A percentile compares a stretch with the other conserved stretches of the same genome.
Conservation (phyloP, 306 rosid genomes). For the Medicago ruthenica region DNA sequence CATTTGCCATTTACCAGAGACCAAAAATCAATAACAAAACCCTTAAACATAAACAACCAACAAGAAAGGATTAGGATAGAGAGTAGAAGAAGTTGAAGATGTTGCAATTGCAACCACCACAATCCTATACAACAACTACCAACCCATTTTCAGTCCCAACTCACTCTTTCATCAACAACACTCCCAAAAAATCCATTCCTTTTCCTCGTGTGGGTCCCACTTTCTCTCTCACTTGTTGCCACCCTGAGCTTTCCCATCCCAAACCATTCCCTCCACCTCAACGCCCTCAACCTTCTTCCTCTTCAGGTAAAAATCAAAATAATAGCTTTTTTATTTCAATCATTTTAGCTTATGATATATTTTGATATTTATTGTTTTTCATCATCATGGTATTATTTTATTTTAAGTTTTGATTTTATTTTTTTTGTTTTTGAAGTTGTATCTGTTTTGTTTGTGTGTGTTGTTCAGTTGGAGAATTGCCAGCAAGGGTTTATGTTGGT, state of each 20-base stretch:
- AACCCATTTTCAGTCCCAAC: conserved; percentile 33
- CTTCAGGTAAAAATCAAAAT: conserved; percentile 45
- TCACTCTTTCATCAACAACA: conserved; percentile 29
- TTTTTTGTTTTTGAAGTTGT: not conserved
- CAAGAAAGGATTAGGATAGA: not conserved
- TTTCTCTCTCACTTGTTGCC: conserved; percentile 57
- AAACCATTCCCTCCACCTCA: conserved; percentile 36
- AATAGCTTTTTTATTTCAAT: not conserved
- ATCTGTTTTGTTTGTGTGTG: not conserved
- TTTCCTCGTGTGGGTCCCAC: conserved; percentile 30
- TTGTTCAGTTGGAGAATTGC: conserved; percentile 52
- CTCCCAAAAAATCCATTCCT: conserved; percentile 27
- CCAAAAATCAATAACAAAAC: not conserved
- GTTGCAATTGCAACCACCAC: conserved; percentile 36
- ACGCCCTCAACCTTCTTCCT: conserved; percentile 18
- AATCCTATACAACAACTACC: conserved; percentile 6
- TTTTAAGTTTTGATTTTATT: too few relatives aligned
- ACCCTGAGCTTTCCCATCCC: conserved; percentile 52
- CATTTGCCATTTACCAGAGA: not conserved
- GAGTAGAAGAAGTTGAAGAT: not conserved
- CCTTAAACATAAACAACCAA: not conserved
- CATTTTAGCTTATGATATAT: not conserved
- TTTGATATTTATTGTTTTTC: not conserved
- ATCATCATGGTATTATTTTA: conserved; percentile 7
- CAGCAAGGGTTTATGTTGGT: conserved; percentile 70